phyloP scores from a whole-genome alignment of 129 eudicot genomes.

The Arctium lappa region DNA sequence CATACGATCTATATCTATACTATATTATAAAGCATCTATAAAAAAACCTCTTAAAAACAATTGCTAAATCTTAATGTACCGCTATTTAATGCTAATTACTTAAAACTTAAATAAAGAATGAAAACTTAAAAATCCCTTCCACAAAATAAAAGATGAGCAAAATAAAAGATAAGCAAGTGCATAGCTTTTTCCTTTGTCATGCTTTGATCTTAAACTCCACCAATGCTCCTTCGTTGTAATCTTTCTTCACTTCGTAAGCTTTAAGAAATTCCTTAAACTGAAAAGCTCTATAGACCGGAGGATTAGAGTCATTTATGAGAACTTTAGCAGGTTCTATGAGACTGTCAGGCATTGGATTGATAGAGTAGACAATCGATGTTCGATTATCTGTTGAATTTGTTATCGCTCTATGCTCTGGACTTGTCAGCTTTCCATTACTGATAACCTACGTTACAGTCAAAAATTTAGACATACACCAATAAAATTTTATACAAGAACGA shows the following conservation, averaged over 20 bases:
- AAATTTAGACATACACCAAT: neutral
- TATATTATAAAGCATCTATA: too few species aligned
- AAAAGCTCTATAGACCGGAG: slow-evolving; percentile 18
- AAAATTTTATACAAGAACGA: neutral
- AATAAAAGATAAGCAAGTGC: neutral
- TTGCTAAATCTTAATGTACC: too few species aligned
- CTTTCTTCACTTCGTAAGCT: slow-evolving; percentile 27
- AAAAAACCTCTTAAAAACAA: too few species aligned
- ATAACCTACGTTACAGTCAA: slow-evolving; percentile 5
- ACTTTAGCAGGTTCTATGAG: slow-evolving; percentile 42
- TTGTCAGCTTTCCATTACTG: slow-evolving; percentile 27
- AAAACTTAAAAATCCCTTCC: too few species aligned
- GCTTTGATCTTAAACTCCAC: slow-evolving; percentile 19
- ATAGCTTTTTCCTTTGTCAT: neutral
- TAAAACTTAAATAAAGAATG: too few species aligned
- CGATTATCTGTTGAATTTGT: slow-evolving; percentile 21
- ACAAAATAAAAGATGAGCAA: too few species aligned
- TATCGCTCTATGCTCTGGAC: slow-evolving; percentile 32
- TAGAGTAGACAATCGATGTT: slow-evolving; percentile 25
- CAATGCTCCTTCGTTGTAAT: slow-evolving; percentile 25
- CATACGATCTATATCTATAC: too few species aligned
- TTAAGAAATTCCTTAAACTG: slow-evolving; percentile 29
- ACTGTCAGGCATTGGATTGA: slow-evolving; percentile 24
- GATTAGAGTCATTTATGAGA: slow-evolving; percentile 25
- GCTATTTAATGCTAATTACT: too few species aligned